These are phyloP conservation scores for Verticillium zaregamsianum DNA, from an alignment of 2,329 filamentous ascomycete species.

Conservation along the genomic window DNA sequence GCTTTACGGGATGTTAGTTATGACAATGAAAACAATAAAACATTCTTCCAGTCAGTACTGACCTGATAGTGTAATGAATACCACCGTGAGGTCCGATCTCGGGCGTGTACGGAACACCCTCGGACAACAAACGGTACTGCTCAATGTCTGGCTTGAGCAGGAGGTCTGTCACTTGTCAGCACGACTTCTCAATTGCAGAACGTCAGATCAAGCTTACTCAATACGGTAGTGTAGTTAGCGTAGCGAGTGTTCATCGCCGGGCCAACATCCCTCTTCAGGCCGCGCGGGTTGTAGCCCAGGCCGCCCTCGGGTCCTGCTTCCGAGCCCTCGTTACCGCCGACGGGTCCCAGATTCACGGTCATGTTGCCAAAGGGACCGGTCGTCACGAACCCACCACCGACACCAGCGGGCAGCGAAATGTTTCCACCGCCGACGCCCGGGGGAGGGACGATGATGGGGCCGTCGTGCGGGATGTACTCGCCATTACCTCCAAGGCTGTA, in stretches of 20 bases:
- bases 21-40: not conserved
- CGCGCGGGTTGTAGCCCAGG: conserved; percentile 30
- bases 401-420: conserved; percentile 23
- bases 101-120: conserved; percentile 24
- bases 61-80: conserved; percentile 24
- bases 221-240: conserved; percentile 22
- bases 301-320: conserved; percentile 17
- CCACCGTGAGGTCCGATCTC: conserved; percentile 26
- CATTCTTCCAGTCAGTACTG: not conserved
- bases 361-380: conserved; percentile 39
- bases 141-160: conserved; percentile 24
- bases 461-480: conserved; percentile 24
- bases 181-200: not conserved
- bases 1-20: not conserved
- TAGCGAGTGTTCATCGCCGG: conserved; percentile 23
- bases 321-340: conserved; percentile 15
- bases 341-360: conserved; percentile 28
- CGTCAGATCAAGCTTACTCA: conserved; percentile 1
- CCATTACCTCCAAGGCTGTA: conserved; percentile 44
- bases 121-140: conserved; percentile 28
- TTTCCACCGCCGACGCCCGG: conserved; percentile 18
- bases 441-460: conserved; percentile 22
- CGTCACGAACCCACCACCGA: conserved; percentile 47
- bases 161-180: conserved; percentile 16
- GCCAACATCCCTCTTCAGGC: conserved; percentile 24